A percentile compares a stretch with the other conserved stretches of the same genome.
Conservation (phyloP, 176 grass and related monocot species). For the Ensete glaucum region DNA sequence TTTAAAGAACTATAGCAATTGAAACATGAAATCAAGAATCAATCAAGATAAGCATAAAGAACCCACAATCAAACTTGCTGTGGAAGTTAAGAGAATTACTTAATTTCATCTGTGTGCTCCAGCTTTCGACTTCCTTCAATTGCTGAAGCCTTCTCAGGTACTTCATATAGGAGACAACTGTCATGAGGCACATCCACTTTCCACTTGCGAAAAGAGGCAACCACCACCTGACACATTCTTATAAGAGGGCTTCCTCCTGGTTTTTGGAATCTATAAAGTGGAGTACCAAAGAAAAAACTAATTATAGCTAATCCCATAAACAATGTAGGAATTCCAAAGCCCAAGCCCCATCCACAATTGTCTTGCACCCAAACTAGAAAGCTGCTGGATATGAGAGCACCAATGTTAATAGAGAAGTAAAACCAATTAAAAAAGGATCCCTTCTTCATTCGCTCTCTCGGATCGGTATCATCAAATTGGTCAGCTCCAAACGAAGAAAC, state of each 20-base stretch:
- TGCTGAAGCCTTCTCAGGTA: constrained; percentile 49
- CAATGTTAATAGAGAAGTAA: constrained; percentile 81
- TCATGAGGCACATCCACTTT: constrained; percentile 36
- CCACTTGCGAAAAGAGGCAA: constrained; percentile 60
- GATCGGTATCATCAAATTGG: constrained; percentile 86
- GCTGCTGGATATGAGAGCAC: constrained; percentile 51
- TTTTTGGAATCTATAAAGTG: constrained; percentile 78
- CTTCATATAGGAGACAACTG: constrained; percentile 62
- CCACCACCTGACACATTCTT: constrained; percentile 70
- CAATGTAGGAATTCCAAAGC: constrained; percentile 69
- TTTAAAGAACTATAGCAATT: neutral
- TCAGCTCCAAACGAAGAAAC: constrained; percentile 81
- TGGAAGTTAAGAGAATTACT: constrained; percentile 29
- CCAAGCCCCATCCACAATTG: constrained; percentile 78
- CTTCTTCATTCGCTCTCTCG: constrained; percentile 57
- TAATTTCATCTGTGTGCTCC: constrained; percentile 58
- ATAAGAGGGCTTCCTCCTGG: constrained; percentile 73
- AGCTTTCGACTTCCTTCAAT: constrained; percentile 85
- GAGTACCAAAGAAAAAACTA: constrained; percentile 63
- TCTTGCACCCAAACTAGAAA: constrained; percentile 83
- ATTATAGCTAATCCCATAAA: constrained; percentile 73
- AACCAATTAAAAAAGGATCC: constrained; percentile 97
- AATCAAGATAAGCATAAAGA: neutral
- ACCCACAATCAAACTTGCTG: neutral
- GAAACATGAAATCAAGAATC: neutral